phyloP scores from a whole-genome alignment of 768 basidiomycete genomes.

The Melanogaster broomeanus region DNA sequence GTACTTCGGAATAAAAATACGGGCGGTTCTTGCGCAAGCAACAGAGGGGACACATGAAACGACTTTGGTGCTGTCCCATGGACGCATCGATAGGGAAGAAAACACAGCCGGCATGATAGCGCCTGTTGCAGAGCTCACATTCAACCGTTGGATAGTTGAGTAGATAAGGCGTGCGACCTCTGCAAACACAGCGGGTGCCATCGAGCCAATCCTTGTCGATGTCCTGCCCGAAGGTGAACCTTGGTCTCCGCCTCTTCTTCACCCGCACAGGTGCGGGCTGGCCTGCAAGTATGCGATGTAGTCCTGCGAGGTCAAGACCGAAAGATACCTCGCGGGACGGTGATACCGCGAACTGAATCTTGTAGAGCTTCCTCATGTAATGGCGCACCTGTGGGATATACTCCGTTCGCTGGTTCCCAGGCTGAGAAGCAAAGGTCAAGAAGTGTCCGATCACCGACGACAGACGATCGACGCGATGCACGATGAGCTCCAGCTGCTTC shows the following conservation, averaged over 20 bases:
- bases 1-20: conserved; percentile 76
- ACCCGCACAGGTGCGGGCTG: conserved; percentile 51
- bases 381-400: conserved; percentile 84
- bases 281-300: conserved; percentile 79
- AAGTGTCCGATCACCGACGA: conserved; percentile 79
- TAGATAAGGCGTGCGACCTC: conserved; percentile 64
- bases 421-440: conserved; percentile 67
- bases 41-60: conserved; percentile 78
- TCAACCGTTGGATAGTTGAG: conserved; percentile 62
- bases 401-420: conserved; percentile 70
- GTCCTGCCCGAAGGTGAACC: conserved; percentile 77
- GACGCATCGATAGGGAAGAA: conserved; percentile 59
- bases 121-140: conserved; percentile 65
- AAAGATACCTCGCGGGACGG: conserved; percentile 80
- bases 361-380: conserved; percentile 89
- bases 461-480: conserved; percentile 77
- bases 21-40: conserved; percentile 70
- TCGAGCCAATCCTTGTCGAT: conserved; percentile 72
- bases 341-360: conserved; percentile 86
- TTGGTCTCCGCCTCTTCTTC: conserved; percentile 59
- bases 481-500: conserved; percentile 77
- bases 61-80: conserved; percentile 31
- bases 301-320: conserved; percentile 77
- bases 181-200: conserved; percentile 78
- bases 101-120: conserved; percentile 76